Evolutionary conservation across 2,329 filamentous ascomycete species (phyloP), one percentile per base, ranked within the genome.

Genomic region (Alternaria panax): DNA sequence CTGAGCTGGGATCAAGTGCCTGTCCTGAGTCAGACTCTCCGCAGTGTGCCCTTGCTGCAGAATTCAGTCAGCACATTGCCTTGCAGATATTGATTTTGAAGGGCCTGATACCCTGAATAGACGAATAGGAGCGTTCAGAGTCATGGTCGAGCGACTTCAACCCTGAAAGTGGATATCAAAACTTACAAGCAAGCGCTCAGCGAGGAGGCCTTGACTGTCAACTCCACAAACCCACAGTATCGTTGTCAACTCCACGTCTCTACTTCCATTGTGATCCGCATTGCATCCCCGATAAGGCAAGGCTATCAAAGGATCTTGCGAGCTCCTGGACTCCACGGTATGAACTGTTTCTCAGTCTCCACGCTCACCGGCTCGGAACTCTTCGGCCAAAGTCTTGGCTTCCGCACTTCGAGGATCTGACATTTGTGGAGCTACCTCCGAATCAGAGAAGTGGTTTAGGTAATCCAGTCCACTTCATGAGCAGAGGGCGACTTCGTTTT

Each of bases 301-400:
- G 32, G 45, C 28, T 36, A 14, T 24, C 16, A 7, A 34, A 34
- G 20, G 28, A 48, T 48, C 20, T 18, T 36, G 20, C 30, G 45
- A 48, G 30, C 30, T 7, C 2, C 30, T 24, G 9, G n/a, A 48
- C 45, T 48, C 45, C 45, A 34, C 45, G 25, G 7, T 48, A 48
- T 20, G 8, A 11, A 48, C 14, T 24, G 45, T 34, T 34, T 34
- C 28, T 24, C 4, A 7, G 30, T 24, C 30, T n/a, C 28, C 45
- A 48, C 45, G 20, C 22, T 48, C 45, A 48, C 45, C 45, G 45
- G 20, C 45, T 25, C 45, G 45, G 45, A 48, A 34, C 16, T 7
- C n/a, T 36, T 48, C 45, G 45, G 45, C 45, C 30, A 48, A n/a
- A 18, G 25, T 48, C 45, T 48, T 48, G 45, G 45, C 45, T 48